phyloP scores from a whole-genome alignment of 768 basidiomycete genomes.

The Suillus sp. region DNA sequence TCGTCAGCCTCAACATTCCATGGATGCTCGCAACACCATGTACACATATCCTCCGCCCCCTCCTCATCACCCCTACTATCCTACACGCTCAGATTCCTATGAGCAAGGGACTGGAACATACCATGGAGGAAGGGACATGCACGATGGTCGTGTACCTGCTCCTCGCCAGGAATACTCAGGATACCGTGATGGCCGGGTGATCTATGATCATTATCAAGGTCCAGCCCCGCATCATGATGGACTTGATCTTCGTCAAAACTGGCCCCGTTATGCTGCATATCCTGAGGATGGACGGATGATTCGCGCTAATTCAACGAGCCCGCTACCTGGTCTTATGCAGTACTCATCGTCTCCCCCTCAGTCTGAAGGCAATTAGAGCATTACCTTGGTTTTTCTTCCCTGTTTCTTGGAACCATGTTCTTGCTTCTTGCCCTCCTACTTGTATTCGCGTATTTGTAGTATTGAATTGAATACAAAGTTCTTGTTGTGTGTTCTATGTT shows the following conservation, averaged over 20 bases:
- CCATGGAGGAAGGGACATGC: neutral
- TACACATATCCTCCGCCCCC: neutral
- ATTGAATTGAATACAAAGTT: slow-evolving; percentile 3
- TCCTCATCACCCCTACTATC: neutral
- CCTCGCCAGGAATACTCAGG: neutral
- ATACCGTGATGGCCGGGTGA: neutral
- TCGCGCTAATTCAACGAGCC: neutral
- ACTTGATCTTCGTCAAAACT: neutral
- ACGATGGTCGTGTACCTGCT: neutral
- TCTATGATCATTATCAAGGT: slow-evolving; percentile 1
- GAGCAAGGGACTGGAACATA: neutral
- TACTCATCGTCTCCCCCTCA: neutral
- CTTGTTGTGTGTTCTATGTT: slow-evolving; percentile 1
- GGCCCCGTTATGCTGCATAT: neutral
- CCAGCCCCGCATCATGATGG: neutral
- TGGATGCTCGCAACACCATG: neutral
- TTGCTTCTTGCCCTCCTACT: neutral
- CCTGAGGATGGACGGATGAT: neutral
- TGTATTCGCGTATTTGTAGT: neutral
- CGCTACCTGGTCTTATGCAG: neutral
- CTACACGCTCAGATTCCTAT: neutral
- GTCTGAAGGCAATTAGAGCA: slow-evolving; percentile 1
- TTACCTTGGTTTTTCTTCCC: neutral
- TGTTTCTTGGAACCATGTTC: neutral
- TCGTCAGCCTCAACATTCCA: neutral